Base-by-base conservation (phyloP, 2,329 filamentous ascomycete species). In the Aspergillus niger region DNA sequence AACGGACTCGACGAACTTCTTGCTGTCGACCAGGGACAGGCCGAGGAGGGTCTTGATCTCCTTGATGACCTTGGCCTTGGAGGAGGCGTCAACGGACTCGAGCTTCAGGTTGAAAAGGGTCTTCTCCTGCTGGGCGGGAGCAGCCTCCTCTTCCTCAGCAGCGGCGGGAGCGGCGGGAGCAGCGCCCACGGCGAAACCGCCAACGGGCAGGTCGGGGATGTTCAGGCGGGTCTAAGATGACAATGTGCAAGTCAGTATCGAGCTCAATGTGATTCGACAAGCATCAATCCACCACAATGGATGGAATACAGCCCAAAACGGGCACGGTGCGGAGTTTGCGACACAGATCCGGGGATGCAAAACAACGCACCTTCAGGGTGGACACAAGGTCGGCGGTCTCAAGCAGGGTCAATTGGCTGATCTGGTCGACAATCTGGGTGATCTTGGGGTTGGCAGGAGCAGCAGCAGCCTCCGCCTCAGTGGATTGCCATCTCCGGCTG, bases 41-140 rank as follows among this genome's bases (percentile, higher is more conserved):
- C 95, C 95, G 63, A 99, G 83, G 87, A 99, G 85, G 74, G 87
- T 89, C 88, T 99, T 99, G 83, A 99, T 86, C 84, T 99, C 95
- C 87, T 99, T 99, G 86, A 99, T 99, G 72, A 99, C 84, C 90
- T 99, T 99, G 72, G 96, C 92, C 85, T 99, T 99, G 67, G 94
- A 83, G 54, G 81, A 85, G 28, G 92, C 85, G 56, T 99, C 96
- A 77, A 98, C 96, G 38, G 89, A 90, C 79, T 91, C 85, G 65
- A 99, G 88, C 83, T 97, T 98, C 67, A 99, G 81, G 77, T 90
- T 97, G 86, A 99, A 99, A 64, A 99, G 86, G 3, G 94, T 98
- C 86, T 98, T 97, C 79, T 95, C 92, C 69, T 92, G 89, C 41
- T 89, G 90, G 2, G 92, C 91, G 38, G 94, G 92, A 1, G 91